Base-by-base conservation (phyloP, 106 monocot genomes). In the Apostasia ramifera region DNA sequence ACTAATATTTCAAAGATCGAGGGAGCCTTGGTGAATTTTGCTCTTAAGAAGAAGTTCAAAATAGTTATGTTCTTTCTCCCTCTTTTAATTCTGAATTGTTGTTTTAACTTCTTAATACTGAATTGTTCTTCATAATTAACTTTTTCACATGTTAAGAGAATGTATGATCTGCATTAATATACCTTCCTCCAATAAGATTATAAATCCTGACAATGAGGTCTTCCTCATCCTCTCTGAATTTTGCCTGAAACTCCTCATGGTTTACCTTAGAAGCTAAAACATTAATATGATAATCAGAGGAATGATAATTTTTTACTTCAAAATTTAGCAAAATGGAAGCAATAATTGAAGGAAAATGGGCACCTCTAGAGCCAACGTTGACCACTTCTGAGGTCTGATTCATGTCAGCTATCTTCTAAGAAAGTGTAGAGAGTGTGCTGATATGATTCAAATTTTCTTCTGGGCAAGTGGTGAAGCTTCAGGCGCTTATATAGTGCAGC, bases 141-240 rank as follows among this genome's bases (percentile, higher is more conserved):
- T 26, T 26, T 26, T 26, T 26, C 26, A 26, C 26, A 26, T 26
- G 26, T 26, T 26, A 26, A 26, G 26, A 26, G 26, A 26, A 26
- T 26, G 26, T 26, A 26, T n/a, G n/a, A n/a, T n/a, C n/a, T n/a
- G n/a, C n/a, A n/a, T 26, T 26, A 26, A 26, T 26, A 26, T 26
- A 86, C 86, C 83, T 86, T 66, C 80, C 72, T 63, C 86, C 86
- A 40, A 86, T 41, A 41, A 86, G 80, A 8, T 63, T 86, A 38
- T 71, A 86, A 76, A 86, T 86, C 71, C 80, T 79, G 39, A 44
- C 71, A 68, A 86, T 80, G 41, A 86, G 86, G 4, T 44, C 42
- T 40, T 80, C 75, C 59, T 86, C 86, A 14, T 83, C 86, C 71
- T 86, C 86, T n/a, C 79, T 67, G 63, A 86, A 86, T 6, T 70